These are phyloP conservation scores for Paraconiothyrium brasiliense DNA, from an alignment of 2,329 filamentous ascomycete genomes.

Conservation along the genomic window DNA sequence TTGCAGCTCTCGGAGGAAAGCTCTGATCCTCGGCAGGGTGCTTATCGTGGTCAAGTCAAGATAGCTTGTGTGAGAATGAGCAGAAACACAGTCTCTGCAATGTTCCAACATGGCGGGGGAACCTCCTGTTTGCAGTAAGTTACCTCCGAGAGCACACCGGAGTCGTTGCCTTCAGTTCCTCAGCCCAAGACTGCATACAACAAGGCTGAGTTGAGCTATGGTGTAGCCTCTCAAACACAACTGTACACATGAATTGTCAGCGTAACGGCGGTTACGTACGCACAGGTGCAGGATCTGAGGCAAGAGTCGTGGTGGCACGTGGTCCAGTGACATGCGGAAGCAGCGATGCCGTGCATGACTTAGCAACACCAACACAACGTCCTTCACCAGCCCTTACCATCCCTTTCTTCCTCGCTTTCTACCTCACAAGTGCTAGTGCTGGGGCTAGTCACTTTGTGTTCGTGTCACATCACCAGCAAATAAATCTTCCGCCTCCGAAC, in stretches of 20 bases:
- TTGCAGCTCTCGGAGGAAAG: conserved; percentile 11
- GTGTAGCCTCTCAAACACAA: not conserved
- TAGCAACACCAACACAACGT: conserved; percentile 5
- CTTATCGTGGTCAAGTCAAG: conserved; percentile 4
- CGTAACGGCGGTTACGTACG: conserved; percentile 13
- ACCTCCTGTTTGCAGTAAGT: not conserved
- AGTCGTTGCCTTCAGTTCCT: not conserved
- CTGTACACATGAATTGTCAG: conserved; percentile 9
- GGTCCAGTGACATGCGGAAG: not conserved
- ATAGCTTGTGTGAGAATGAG: not conserved
- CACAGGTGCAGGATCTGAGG: conserved; percentile 20
- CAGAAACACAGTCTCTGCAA: conserved; percentile 5
- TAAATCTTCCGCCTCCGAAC: not conserved
- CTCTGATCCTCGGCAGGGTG: conserved; percentile 10
- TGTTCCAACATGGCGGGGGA: not conserved
- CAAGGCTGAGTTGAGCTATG: not conserved
- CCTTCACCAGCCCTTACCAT: conserved; percentile 10
- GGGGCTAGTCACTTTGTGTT: not conserved
- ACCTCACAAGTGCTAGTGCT: not conserved
- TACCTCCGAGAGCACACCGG: not conserved
- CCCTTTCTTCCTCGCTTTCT: conserved; percentile 15
- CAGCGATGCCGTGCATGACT: conserved; percentile 2
- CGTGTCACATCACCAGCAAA: not conserved
- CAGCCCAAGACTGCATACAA: not conserved
- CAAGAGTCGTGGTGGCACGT: not conserved